Conservation (phyloP, 1,139 yeast genomes). For the Geotrichum klebahnii region DNA sequence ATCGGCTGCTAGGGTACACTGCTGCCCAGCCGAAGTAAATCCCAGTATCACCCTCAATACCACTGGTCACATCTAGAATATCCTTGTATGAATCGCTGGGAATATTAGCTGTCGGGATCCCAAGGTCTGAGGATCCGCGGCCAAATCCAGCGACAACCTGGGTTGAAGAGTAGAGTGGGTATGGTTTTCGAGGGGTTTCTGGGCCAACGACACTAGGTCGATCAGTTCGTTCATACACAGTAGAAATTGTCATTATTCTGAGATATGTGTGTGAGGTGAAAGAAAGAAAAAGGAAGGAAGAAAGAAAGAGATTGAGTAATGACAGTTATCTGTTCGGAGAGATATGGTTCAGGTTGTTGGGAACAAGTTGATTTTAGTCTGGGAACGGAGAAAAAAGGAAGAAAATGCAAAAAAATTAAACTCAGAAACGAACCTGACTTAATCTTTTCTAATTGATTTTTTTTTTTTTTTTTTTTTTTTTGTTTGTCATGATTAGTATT, state of each 20-base stretch:
- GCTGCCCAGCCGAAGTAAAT: conserved; percentile 85
- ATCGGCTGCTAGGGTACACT: conserved; percentile 30
- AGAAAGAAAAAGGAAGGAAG: not conserved
- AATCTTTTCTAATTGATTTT: no score
- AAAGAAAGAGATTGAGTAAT: not conserved
- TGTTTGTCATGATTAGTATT: no score
- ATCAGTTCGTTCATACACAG: not conserved
- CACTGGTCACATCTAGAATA: conserved; percentile 40
- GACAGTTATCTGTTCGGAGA: no score
- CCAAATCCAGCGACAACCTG: conserved; percentile 85
- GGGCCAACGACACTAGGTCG: conserved; percentile 45
- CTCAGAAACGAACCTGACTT: no score
- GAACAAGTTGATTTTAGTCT: no score
- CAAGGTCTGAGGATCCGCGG: conserved; percentile 87
- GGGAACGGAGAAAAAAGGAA: no score
- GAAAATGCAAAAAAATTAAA: no score
- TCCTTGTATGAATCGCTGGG: conserved; percentile 54
- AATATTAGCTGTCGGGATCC: conserved; percentile 93
- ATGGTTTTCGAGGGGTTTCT: conserved; percentile 53
- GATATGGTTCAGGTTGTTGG: no score
- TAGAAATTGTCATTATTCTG: conserved; percentile 2
- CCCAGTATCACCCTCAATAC: conserved; percentile 54
- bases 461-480: no score
- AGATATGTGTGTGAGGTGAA: not conserved
- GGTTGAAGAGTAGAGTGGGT: conserved; percentile 55